Base-by-base conservation (phyloP, 108 stramenopile genomes). In the Skeletonema costatum region DNA sequence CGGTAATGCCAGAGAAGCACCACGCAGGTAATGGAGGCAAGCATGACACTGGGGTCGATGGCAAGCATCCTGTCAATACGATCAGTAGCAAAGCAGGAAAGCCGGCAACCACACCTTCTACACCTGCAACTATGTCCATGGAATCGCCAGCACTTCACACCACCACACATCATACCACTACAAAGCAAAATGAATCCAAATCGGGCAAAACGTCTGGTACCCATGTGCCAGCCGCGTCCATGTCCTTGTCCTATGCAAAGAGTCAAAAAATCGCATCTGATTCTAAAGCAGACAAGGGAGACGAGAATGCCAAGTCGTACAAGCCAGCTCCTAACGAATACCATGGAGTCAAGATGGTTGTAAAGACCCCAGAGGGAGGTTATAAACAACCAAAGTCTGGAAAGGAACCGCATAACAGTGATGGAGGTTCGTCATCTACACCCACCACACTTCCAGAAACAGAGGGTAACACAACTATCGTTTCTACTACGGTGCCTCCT, bases 21-120 rank as follows among this genome's bases (percentile, higher is more conserved):
- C 60, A 64, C 63, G 14, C 30, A 1, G 63, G 63, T 29, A 21
- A 29, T 35, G 63, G 63, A 5, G 63, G 63, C 21, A 64, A 64
- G 63, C 63, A 64, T 39, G 63, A 64, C 32, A 12, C 31, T 39
- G 63, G 63, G 5, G 36, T 39, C 32, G 63, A 39, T 11, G 63
- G 63, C 17, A 19, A 35, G 14, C 63, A 64, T 39, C 63, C 63
- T 29, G 32, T 13, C 63, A 64, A 30, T 9, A 29, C 32, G 63
- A 39, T 7, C 63, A 35, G 31, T 10, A 39, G 63, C 32, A 35
- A 64, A 64, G 32, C 63, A 19, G 63, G 36, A 13, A 64, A 64
- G 32, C 6, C 35, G 8, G 32, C 32, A 11, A 8, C 29, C 2
- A 5, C 38, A 21, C n/a, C 62, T 36, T 33, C 39, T 8, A n/a